Evolutionary conservation across 305 asterid species (phyloP), one percentile per base, ranked within the genome.

Genomic region (Withania somnifera): DNA sequence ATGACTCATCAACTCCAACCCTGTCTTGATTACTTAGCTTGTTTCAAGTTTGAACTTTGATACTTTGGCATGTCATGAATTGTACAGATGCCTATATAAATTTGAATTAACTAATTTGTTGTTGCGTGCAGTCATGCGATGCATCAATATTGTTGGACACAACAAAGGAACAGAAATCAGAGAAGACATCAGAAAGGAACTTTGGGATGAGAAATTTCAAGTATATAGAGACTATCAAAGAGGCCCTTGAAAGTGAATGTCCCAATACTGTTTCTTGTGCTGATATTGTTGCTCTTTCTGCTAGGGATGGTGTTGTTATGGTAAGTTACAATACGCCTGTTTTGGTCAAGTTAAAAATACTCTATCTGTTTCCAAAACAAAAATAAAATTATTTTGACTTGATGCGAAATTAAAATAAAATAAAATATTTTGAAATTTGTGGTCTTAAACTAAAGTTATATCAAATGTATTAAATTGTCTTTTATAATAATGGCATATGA

Each of bases 221-320:
- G 88, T 90, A 89, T 87, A 68, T 93, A 4, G 69, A 89, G 50
- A 86, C 86, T 7, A 95, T 95, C n/a, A 95, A 95, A 84, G 67
- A 47, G 2, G 93, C 97, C 3, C 83, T 95, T 1, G 98, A 95
- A 84, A 79, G 30, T 2, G 91, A 87, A 85, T 95, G 98, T 82
- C 94, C 98, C 10, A 6, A 15, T 24, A 89, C 88, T 6, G 98
- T 93, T 58, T 93, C 98, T 75, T 95, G 98, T 68, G 97, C 98
- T 11, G 98, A 95, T 78, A 89, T 92, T 78, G 87, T 93, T 60
- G 97, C 91, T 80, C 97, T 95, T 61, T 85, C 97, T 0, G 98
- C 98, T 1, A 92, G 97, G 82, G 97, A 93, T 11, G 97, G 93
- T 9, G 86, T 86, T 2, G 82, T 76, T 51, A 13, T 89, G 97